Evolutionary conservation across 768 basidiomycete genomes (phyloP).

Genomic region (Tulasnella sp.): DNA sequence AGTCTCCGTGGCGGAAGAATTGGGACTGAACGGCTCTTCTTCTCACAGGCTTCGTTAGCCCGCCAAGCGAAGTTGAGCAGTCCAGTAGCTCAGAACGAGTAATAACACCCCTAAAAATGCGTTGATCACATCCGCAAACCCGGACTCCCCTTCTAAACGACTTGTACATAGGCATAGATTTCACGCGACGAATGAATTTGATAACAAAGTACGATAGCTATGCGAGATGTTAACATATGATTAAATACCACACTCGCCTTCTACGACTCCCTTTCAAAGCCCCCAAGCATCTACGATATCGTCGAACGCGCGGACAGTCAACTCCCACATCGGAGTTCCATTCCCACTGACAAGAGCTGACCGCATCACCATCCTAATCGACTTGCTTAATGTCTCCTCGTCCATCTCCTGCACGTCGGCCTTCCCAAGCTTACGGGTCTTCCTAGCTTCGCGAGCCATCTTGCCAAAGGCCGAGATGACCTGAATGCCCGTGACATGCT

Average conservation of each 20-base stretch:
- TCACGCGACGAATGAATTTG: not conserved
- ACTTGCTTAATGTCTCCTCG: not conserved
- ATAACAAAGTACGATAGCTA: not conserved
- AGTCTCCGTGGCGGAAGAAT: not conserved
- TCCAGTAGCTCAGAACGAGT: not conserved
- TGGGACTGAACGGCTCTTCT: not conserved
- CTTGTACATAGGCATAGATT: not conserved
- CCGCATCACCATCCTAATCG: conserved; percentile 1
- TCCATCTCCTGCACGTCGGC: not conserved
- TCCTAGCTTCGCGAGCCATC: not conserved
- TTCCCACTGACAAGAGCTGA: not conserved
- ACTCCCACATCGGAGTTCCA: not conserved
- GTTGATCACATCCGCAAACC: too few species aligned
- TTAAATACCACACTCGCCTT: not conserved
- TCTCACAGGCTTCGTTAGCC: not conserved
- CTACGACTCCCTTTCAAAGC: not conserved
- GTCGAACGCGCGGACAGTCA: conserved; percentile 4
- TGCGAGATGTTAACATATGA: not conserved
- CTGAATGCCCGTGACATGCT: conserved; percentile 2
- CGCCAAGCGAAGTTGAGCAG: not conserved
- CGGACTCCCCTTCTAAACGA: not conserved
- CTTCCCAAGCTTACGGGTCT: not conserved
- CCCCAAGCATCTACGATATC: not conserved
- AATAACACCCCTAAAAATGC: not conserved
- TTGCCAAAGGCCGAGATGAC: conserved; percentile 3